Percentiles rank a stretch among this genome's conserved stretches.
Conservation (phyloP, 2,329 filamentous ascomycete genomes). For the Trichoderma atroviride region DNA sequence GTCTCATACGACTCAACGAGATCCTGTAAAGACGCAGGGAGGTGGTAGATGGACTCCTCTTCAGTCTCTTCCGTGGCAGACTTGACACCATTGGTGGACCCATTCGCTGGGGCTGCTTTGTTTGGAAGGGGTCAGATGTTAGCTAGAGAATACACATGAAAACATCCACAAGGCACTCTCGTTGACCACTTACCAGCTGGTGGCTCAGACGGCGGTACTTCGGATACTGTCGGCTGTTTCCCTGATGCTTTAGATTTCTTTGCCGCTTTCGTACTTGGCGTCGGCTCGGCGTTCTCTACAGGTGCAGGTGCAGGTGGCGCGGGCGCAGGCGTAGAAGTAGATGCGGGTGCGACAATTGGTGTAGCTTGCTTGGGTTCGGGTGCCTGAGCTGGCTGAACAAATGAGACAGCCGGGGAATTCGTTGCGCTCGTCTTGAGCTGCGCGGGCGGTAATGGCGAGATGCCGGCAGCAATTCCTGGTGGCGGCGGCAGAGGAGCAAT, state of each 20-base stretch:
- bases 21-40: constrained; percentile 86
- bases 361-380: constrained; percentile 40
- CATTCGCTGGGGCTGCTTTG: constrained; percentile 52
- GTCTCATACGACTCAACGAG: constrained; percentile 88
- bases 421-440: constrained; percentile 59
- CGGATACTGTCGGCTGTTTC: constrained; percentile 48
- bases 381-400: constrained; percentile 42
- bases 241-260: constrained; percentile 49
- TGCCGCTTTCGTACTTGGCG: constrained; percentile 37
- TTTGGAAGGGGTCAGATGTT: constrained; percentile 1
- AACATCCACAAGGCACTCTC: not conserved
- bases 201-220: constrained; percentile 42
- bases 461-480: constrained; percentile 60
- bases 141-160: not conserved
- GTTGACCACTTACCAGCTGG: constrained; percentile 47
- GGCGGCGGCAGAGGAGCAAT: constrained; percentile 93
- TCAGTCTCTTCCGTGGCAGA: constrained; percentile 47
- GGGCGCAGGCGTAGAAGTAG: constrained; percentile 34
- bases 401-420: constrained; percentile 56
- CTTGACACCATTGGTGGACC: constrained; percentile 56
- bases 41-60: constrained; percentile 88
- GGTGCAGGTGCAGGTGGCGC: constrained; percentile 30
- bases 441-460: constrained; percentile 53
- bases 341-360: constrained; percentile 33
- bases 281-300: constrained; percentile 33